Percentiles rank a stretch among this genome's conserved stretches.
Conservation (phyloP, 768 basidiomycete species). For the Phylloporus arenicola region DNA sequence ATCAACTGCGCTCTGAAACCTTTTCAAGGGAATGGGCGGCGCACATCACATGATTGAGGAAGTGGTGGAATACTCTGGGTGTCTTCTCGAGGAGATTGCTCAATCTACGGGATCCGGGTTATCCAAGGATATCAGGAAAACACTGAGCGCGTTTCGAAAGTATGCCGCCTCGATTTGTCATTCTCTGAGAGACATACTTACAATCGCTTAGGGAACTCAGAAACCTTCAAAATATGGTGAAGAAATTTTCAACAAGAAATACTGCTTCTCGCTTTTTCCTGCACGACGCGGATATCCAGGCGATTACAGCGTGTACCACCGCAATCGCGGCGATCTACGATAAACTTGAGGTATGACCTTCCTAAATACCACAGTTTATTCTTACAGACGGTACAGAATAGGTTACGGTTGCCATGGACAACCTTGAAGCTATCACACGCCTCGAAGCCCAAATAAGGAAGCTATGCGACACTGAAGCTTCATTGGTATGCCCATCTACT, state of each 20-base stretch:
- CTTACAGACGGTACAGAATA: neutral
- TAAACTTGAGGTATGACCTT: slow-evolving; percentile 4
- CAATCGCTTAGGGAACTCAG: slow-evolving; percentile 4
- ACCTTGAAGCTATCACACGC: slow-evolving; percentile 2
- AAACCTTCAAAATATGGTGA: slow-evolving; percentile 5
- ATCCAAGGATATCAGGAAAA: slow-evolving; percentile 1
- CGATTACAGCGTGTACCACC: slow-evolving; percentile 4
- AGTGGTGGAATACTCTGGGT: slow-evolving; percentile 12
- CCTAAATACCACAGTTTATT: neutral
- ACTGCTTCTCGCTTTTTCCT: slow-evolving; percentile 6
- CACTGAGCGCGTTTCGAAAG: slow-evolving; percentile 4
- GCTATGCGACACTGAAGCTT: neutral
- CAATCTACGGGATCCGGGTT: neutral
- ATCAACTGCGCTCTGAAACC: neutral
- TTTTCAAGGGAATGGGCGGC: slow-evolving; percentile 9
- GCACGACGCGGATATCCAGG: slow-evolving; percentile 6
- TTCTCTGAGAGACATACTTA: neutral
- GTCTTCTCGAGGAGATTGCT: slow-evolving; percentile 10
- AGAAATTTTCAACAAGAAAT: slow-evolving; percentile 2
- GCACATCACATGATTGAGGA: slow-evolving; percentile 11
- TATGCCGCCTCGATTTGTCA: neutral
- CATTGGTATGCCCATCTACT: neutral
- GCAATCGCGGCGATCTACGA: slow-evolving; percentile 8
- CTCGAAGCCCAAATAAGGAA: slow-evolving; percentile 8
- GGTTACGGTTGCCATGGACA: slow-evolving; percentile 13